Conservation (phyloP, 306 rosid genomes). For the Corylus heterophylla region DNA sequence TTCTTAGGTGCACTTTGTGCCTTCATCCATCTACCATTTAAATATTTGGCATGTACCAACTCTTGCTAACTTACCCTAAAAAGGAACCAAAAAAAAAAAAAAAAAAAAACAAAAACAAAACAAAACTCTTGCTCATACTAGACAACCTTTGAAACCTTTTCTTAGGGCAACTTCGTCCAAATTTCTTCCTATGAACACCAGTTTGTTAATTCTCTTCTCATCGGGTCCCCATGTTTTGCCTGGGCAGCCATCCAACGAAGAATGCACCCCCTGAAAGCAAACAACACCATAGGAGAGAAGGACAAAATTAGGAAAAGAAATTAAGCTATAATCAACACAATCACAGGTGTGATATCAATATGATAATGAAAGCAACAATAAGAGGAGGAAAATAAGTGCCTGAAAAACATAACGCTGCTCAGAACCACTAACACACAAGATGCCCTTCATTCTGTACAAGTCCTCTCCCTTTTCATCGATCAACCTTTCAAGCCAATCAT, state of each 20-base stretch:
- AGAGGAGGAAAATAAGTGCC: constrained; percentile 41
- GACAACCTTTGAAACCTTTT: constrained; percentile 87
- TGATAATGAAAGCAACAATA: constrained; percentile 10
- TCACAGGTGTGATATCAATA: background rate
- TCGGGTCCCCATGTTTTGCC: constrained; percentile 71
- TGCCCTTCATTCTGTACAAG: constrained; percentile 92
- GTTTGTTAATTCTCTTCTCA: constrained; percentile 81
- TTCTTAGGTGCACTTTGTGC: background rate
- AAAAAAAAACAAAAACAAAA: background rate
- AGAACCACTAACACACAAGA: constrained; percentile 63
- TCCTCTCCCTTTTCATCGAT: constrained; percentile 92
- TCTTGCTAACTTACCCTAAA: background rate
- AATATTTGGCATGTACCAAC: background rate
- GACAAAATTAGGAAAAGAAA: background rate
- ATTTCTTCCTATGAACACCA: constrained; percentile 90
- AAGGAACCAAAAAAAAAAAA: background rate
- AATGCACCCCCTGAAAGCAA: constrained; percentile 80
- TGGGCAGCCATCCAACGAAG: constrained; percentile 80
- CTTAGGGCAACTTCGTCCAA: constrained; percentile 74
- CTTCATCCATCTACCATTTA: background rate
- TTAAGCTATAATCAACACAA: background rate
- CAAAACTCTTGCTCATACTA: constrained; percentile 27
- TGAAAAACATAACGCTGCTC: constrained; percentile 84
- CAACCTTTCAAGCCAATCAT: constrained; percentile 92
- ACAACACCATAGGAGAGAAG: background rate